Evolutionary conservation across 129 eudicot genomes (phyloP).

Genomic region (Tagetes erecta): DNA sequence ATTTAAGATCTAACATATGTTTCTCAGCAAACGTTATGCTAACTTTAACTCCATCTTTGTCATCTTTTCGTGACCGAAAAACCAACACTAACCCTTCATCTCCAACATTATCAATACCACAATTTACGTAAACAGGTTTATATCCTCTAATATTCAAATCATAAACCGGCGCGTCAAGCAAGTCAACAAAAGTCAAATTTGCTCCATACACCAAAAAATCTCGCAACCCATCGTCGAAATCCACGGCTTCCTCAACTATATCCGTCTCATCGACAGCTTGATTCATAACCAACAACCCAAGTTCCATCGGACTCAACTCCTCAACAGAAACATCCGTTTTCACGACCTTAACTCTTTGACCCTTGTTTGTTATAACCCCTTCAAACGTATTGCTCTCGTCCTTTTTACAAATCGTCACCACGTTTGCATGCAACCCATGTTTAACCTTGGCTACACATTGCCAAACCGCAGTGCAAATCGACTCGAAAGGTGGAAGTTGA

Average conservation of each 20-base stretch:
- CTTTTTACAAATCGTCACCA: slow-evolving; percentile 54
- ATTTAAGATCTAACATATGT: slow-evolving; percentile 39
- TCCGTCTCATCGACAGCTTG: slow-evolving; percentile 42
- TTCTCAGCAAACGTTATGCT: slow-evolving; percentile 53
- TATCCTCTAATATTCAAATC: slow-evolving; percentile 52
- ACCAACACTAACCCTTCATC: slow-evolving; percentile 80
- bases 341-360: slow-evolving; percentile 54
- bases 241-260: slow-evolving; percentile 50
- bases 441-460: slow-evolving; percentile 48
- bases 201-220: slow-evolving; percentile 68
- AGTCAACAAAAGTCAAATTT: slow-evolving; percentile 66
- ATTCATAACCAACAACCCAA: slow-evolving; percentile 46
- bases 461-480: slow-evolving; percentile 63
- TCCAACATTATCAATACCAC: slow-evolving; percentile 61
- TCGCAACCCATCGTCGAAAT: slow-evolving; percentile 31
- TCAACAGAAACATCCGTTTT: slow-evolving; percentile 38
- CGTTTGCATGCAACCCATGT: slow-evolving; percentile 31
- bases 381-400: slow-evolving; percentile 19
- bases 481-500: slow-evolving; percentile 53
- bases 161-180: slow-evolving; percentile 47
- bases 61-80: slow-evolving; percentile 40
- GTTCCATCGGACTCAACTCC: slow-evolving; percentile 38
- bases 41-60: slow-evolving; percentile 38
- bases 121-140: slow-evolving; percentile 52
- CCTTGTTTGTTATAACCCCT: slow-evolving; percentile 33